phyloP scores from a whole-genome alignment of 768 basidiomycete genomes.

The Suillus brevipes region DNA sequence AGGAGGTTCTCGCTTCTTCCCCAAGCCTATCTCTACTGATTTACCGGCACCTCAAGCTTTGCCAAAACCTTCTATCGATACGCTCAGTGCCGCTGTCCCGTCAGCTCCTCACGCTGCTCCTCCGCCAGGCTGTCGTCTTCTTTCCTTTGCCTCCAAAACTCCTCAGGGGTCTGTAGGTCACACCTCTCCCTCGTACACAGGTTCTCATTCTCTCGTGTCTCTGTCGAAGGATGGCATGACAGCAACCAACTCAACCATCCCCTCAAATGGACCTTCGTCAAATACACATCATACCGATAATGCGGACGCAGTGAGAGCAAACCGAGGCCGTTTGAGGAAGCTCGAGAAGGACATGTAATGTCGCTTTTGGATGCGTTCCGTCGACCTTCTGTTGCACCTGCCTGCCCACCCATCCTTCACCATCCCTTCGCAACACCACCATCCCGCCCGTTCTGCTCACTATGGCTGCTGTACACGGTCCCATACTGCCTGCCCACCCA shows the following conservation, averaged over 20 bases:
- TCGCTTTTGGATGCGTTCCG: slow-evolving; percentile 21
- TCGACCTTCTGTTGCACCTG: slow-evolving; percentile 20
- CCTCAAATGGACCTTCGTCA: slow-evolving; percentile 4
- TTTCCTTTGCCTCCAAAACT: slow-evolving; percentile 37
- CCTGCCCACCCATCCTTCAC: too few relatives aligned
- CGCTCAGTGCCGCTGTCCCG: slow-evolving; percentile 38
- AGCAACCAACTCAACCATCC: slow-evolving; percentile 3
- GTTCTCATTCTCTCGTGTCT: slow-evolving; percentile 26
- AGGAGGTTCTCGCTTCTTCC: slow-evolving; percentile 38
- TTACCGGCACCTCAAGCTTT: slow-evolving; percentile 16
- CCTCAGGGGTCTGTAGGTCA: slow-evolving; percentile 19
- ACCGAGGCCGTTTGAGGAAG: slow-evolving; percentile 55
- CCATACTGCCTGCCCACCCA: too few relatives aligned
- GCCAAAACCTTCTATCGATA: slow-evolving; percentile 36
- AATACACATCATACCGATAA: slow-evolving; percentile 1
- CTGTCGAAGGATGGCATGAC: slow-evolving; percentile 23
- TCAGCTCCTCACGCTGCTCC: slow-evolving; percentile 37
- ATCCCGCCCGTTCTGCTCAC: too few relatives aligned
- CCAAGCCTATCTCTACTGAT: slow-evolving; percentile 31
- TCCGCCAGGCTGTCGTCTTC: slow-evolving; percentile 43
- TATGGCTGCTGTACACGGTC: too few relatives aligned
- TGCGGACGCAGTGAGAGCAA: slow-evolving; percentile 16
- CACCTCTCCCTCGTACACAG: slow-evolving; percentile 17
- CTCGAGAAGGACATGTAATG: slow-evolving; percentile 15
- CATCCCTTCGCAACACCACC: too few relatives aligned